A percentile compares a stretch with the other conserved stretches of the same genome.
These are phyloP conservation scores for Neurospora pannonica DNA, from an alignment of 495 filamentous ascomycete genomes.

Conservation along the genomic window DNA sequence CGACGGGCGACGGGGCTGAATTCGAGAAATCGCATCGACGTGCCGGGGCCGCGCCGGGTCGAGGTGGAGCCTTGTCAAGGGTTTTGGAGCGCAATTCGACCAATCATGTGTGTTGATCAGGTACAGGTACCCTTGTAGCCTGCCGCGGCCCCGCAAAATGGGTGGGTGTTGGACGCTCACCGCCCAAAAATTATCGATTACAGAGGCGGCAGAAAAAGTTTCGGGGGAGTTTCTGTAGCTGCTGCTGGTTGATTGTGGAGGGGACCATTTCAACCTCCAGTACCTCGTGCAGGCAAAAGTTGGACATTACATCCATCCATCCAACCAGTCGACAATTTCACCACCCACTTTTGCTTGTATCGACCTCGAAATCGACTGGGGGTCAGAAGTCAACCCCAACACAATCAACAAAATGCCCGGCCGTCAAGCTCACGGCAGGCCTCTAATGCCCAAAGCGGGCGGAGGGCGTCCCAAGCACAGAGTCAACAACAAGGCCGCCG, in stretches of 20 bases:
- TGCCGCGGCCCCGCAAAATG: slow-evolving; percentile 5
- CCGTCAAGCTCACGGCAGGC: slow-evolving; percentile 50
- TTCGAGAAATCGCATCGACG: neutral
- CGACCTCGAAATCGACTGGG: neutral
- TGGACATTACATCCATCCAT: neutral
- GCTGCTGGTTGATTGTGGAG: no score
- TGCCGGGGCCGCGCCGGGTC: neutral
- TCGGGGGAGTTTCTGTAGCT: no score
- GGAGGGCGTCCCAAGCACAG: slow-evolving; percentile 36
- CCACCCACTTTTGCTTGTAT: neutral
- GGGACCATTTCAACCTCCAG: neutral
- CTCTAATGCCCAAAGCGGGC: slow-evolving; percentile 30
- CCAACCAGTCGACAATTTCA: neutral
- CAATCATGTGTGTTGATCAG: neutral
- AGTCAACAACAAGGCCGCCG: slow-evolving; percentile 2
- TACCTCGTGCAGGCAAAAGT: slow-evolving; percentile 5
- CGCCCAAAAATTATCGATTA: slow-evolving; percentile 17
- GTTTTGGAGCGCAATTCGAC: neutral
- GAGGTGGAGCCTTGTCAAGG: neutral
- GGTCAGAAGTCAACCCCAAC: no score
- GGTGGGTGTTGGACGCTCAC: slow-evolving; percentile 13
- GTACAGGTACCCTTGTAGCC: neutral
- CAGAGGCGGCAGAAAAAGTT: slow-evolving; percentile 18
- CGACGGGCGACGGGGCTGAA: neutral
- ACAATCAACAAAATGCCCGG: slow-evolving; percentile 50